Conservation (phyloP, 345 rosid species). For the Rhizophora mangle region DNA sequence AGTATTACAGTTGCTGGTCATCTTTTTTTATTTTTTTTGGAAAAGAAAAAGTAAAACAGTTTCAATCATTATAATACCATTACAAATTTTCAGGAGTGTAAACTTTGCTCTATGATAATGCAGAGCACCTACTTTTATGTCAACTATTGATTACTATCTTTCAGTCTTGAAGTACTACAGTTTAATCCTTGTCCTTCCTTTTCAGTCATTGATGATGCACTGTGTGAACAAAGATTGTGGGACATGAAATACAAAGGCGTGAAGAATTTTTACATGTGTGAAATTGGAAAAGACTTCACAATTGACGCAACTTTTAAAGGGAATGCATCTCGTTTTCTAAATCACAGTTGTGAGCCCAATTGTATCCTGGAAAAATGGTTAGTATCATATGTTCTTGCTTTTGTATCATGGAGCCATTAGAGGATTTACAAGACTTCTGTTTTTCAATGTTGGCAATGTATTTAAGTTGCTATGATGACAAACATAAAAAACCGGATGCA, state of each 20-base stretch:
- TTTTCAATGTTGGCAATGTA: not conserved
- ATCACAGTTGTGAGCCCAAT: slow-evolving; percentile 91
- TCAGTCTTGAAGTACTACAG: not conserved
- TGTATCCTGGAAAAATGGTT: slow-evolving; percentile 88
- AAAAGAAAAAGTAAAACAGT: too few relatives aligned
- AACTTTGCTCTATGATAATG: not conserved
- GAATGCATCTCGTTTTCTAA: slow-evolving; percentile 83
- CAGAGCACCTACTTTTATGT: not conserved
- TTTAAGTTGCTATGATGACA: not conserved
- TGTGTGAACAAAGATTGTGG: slow-evolving; percentile 94
- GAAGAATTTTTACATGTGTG: slow-evolving; percentile 93
- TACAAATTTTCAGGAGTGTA: not conserved
- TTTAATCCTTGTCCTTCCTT: slow-evolving; percentile 16
- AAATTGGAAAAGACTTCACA: slow-evolving; percentile 86
- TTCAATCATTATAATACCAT: too few relatives aligned
- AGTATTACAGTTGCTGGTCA: too few relatives aligned
- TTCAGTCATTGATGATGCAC: slow-evolving; percentile 87
- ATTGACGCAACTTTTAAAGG: slow-evolving; percentile 99
- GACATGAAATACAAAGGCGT: slow-evolving; percentile 88
- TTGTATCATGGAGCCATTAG: not conserved
- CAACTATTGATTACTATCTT: not conserved
- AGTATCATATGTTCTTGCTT: slow-evolving; percentile 22
- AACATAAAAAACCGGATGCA: not conserved
- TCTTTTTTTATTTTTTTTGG: too few relatives aligned
- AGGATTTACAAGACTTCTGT: not conserved